Percentiles rank a stretch among this genome's conserved stretches.
Evolutionary conservation across 768 basidiomycete species (phyloP).

Genomic region (Podaxis sp.): DNA sequence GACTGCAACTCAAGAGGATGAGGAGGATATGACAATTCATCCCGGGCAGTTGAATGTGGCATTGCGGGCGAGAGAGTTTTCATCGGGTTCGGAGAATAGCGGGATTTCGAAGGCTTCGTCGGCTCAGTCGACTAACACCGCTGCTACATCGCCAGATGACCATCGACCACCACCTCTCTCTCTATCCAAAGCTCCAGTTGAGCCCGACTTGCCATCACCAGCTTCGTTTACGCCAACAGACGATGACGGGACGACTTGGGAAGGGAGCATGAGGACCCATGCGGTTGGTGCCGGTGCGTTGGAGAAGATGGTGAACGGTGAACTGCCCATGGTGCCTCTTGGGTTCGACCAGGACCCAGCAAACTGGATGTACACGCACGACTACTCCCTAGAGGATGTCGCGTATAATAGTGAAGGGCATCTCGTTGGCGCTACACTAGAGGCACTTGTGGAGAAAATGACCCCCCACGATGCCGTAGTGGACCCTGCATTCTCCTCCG

Average conservation of each 20-base stretch:
- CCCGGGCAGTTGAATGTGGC: slow-evolving; percentile 38
- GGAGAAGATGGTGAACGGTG: slow-evolving; percentile 55
- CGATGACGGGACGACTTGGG: slow-evolving; percentile 62
- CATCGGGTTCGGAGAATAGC: slow-evolving; percentile 53
- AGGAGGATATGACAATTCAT: slow-evolving; percentile 66
- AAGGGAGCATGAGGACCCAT: slow-evolving; percentile 43
- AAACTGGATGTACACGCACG: slow-evolving; percentile 64
- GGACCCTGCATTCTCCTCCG: slow-evolving; percentile 80
- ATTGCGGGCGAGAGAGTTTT: slow-evolving; percentile 36
- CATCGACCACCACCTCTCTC: slow-evolving; percentile 31
- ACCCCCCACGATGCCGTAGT: slow-evolving; percentile 92
- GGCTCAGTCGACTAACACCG: slow-evolving; percentile 45
- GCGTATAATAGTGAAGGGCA: slow-evolving; percentile 88
- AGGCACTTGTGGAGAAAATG: slow-evolving; percentile 93
- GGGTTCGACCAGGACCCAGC: slow-evolving; percentile 41
- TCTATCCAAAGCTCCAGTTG: slow-evolving; percentile 31
- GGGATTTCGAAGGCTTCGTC: slow-evolving; percentile 48
- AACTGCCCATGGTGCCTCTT: slow-evolving; percentile 49
- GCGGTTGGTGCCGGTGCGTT: slow-evolving; percentile 27
- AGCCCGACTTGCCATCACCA: slow-evolving; percentile 51
- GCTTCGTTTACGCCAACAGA: slow-evolving; percentile 49
- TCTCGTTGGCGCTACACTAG: slow-evolving; percentile 87
- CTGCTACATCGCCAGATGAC: slow-evolving; percentile 51
- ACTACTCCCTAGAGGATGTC: slow-evolving; percentile 82
- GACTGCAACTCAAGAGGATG: slow-evolving; percentile 26